Percentiles rank a stretch among this genome's conserved stretches.
Evolutionary conservation across 371 early-diverging fungal species (phyloP).

Genomic region (Apophysomyces sp.): DNA sequence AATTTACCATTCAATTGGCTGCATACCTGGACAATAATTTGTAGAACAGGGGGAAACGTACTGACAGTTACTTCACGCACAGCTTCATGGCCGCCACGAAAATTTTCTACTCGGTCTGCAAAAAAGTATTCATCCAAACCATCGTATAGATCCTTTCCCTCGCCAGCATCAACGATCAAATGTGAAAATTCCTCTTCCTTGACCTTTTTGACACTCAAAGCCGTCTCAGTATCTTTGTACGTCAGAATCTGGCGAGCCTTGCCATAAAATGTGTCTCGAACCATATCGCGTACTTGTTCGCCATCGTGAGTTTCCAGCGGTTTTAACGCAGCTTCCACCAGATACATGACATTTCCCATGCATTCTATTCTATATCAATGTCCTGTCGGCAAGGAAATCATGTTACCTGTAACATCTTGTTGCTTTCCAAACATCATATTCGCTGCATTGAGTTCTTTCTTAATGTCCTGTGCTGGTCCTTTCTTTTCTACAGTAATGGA

Average conservation of each 20-base stretch:
- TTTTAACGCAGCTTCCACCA: constrained; percentile 57
- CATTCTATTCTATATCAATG: constrained; percentile 43
- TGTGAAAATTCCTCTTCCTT: constrained; percentile 67
- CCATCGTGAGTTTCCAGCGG: constrained; percentile 32
- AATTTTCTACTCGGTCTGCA: constrained; percentile 44
- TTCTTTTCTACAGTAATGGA: constrained; percentile 3
- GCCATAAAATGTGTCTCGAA: constrained; percentile 62
- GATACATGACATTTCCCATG: constrained; percentile 70
- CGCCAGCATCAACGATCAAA: constrained; percentile 62
- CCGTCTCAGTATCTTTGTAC: constrained; percentile 45
- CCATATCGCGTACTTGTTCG: constrained; percentile 42
- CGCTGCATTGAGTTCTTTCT: constrained; percentile 18
- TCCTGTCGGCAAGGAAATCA: background rate
- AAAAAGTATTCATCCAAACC: constrained; percentile 67
- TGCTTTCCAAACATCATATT: constrained; percentile 64
- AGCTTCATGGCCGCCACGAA: constrained; percentile 55
- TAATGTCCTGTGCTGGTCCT: background rate
- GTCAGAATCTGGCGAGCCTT: constrained; percentile 59
- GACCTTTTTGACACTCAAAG: constrained; percentile 28
- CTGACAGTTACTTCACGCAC: constrained; percentile 51
- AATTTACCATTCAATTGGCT: background rate
- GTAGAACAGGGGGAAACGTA: constrained; percentile 62
- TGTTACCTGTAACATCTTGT: constrained; percentile 62
- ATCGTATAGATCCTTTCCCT: constrained; percentile 57
- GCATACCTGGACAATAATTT: constrained; percentile 60